A percentile compares a stretch with the other conserved stretches of the same genome.
These are phyloP conservation scores for Nemophila menziesii DNA, from an alignment of 257 asterid species.

Conservation along the genomic window DNA sequence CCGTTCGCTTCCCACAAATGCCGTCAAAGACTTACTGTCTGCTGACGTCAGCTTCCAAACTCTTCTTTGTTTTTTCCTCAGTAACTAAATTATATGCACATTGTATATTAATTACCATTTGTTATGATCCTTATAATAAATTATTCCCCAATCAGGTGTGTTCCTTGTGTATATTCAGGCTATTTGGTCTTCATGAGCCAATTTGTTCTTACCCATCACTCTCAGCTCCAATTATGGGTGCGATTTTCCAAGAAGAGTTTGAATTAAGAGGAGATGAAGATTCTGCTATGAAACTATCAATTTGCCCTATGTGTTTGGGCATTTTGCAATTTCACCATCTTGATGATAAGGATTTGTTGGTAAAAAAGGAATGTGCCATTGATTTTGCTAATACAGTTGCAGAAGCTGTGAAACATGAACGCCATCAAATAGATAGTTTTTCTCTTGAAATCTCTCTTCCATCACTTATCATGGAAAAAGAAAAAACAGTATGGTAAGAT, in stretches of 20 bases:
- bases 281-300: conserved; percentile 18
- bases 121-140: neutral
- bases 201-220: conserved; percentile 34
- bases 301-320: conserved; percentile 67
- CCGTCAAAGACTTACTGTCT: conserved; percentile 49
- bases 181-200: conserved; percentile 36
- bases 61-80: conserved; percentile 2
- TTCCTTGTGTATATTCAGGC: conserved; percentile 40
- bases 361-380: conserved; percentile 34
- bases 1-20: conserved; percentile 37
- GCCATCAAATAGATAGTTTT: conserved; percentile 41
- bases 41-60: conserved; percentile 35
- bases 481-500: conserved; percentile 55
- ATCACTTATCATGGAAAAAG: conserved; percentile 47
- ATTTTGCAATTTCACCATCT: conserved; percentile 51
- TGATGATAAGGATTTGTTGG: conserved; percentile 29
- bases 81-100: neutral
- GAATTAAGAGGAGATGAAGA: conserved; percentile 26
- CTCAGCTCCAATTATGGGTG: conserved; percentile 21
- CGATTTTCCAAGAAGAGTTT: conserved; percentile 28
- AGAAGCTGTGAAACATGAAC: conserved; percentile 43
- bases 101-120: neutral
- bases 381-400: conserved; percentile 42
- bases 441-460: conserved; percentile 73
- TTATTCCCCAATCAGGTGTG: conserved; percentile 42